These are phyloP conservation scores for Phytophthora chlamydospora DNA, from an alignment of 352 stramenopile genomes.

Conservation along the genomic window DNA sequence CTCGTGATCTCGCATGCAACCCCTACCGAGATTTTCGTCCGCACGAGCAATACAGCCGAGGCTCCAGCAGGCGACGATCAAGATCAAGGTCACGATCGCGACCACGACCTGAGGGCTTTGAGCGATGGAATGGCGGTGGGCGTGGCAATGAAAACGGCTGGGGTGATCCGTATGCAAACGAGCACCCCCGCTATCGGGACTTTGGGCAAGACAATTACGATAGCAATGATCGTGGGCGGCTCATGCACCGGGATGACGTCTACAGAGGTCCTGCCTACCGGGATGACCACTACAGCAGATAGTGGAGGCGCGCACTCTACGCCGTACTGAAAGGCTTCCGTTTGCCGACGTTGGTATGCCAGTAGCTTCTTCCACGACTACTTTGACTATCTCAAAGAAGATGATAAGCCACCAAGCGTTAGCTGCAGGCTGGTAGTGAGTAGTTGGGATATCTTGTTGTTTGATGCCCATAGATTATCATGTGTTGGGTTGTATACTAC, in stretches of 20 bases:
- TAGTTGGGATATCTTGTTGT: too few species aligned
- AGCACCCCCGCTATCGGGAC: conserved; percentile 11
- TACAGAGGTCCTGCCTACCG: conserved; percentile 15
- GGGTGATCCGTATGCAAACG: conserved; percentile 6
- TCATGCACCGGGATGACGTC: conserved; percentile 11
- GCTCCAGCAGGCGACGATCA: conserved; percentile 13
- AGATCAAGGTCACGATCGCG: conserved; percentile 27
- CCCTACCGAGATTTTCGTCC: background rate
- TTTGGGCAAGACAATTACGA: conserved; percentile 8
- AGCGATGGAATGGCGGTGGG: background rate
- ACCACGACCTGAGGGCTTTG: conserved; percentile 2
- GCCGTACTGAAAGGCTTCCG: conserved; percentile 9
- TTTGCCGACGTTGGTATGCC: too few species aligned
- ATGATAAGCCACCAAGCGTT: too few species aligned
- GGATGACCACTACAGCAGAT: conserved; percentile 5
- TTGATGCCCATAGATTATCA: too few species aligned
- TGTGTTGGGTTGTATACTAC: too few species aligned
- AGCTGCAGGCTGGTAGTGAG: too few species aligned
- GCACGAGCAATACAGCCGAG: background rate
- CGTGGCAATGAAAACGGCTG: conserved; percentile 8
- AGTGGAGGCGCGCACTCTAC: conserved; percentile 4
- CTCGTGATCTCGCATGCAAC: background rate
- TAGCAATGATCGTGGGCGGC: conserved; percentile 8
- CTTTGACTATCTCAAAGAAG: too few species aligned
- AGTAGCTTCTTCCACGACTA: too few species aligned